Evolutionary conservation across 2,329 filamentous ascomycete genomes (phyloP).

Genomic region (Coniella vitis): DNA sequence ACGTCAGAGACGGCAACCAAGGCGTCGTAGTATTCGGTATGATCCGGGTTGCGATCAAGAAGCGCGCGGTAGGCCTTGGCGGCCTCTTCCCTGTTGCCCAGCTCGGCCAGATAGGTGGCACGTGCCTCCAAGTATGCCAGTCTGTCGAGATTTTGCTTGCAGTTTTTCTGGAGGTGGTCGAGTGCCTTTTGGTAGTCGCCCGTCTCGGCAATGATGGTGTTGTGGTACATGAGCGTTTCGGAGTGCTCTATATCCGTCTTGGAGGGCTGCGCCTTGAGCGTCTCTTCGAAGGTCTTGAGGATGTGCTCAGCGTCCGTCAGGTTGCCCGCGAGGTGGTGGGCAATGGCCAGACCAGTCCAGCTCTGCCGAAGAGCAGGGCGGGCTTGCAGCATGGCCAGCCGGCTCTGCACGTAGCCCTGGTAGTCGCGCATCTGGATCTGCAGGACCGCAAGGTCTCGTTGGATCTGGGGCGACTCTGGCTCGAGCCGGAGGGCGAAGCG

Average conservation of each 20-base stretch:
- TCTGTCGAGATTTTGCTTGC: slow-evolving; percentile 74
- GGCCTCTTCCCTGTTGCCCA: slow-evolving; percentile 74
- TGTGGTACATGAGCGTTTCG: slow-evolving; percentile 92
- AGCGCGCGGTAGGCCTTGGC: slow-evolving; percentile 73
- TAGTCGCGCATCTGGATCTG: slow-evolving; percentile 98
- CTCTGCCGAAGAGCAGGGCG: slow-evolving; percentile 79
- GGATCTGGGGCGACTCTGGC: slow-evolving; percentile 90
- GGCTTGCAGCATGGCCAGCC: slow-evolving; percentile 79
- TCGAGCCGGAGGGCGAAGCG: slow-evolving; percentile 90
- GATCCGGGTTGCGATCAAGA: slow-evolving; percentile 81
- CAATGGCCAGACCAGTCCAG: slow-evolving; percentile 96
- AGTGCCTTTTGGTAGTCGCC: slow-evolving; percentile 78
- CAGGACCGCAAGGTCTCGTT: slow-evolving; percentile 84
- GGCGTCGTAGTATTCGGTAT: slow-evolving; percentile 76
- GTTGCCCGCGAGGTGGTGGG: slow-evolving; percentile 85
- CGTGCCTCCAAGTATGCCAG: slow-evolving; percentile 78
- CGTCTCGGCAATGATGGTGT: slow-evolving; percentile 83
- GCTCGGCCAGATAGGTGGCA: slow-evolving; percentile 74
- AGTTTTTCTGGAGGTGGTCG: slow-evolving; percentile 73
- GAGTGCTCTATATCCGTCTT: slow-evolving; percentile 85
- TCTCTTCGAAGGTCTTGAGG: slow-evolving; percentile 86
- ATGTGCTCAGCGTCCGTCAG: slow-evolving; percentile 83
- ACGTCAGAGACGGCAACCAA: slow-evolving; percentile 65
- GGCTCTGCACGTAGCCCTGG: slow-evolving; percentile 84
- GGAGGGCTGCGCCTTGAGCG: slow-evolving; percentile 71